A percentile compares a stretch with the other conserved stretches of the same genome.
Conservation (phyloP, 2,329 filamentous ascomycete species). For the Pseudogymnoascus sp. region DNA sequence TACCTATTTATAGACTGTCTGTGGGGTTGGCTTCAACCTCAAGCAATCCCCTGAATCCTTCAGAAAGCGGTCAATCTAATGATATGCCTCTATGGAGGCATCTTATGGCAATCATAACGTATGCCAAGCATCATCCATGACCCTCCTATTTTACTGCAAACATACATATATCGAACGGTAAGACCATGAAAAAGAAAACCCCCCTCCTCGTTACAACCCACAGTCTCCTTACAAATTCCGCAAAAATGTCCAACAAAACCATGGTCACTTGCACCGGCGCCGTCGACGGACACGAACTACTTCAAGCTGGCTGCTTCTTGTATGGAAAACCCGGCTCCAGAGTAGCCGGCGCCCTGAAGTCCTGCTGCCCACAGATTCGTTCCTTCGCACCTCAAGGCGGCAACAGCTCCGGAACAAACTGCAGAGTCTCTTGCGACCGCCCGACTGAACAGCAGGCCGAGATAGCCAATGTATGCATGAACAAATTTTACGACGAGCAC, state of each 20-base stretch:
- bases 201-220: neutral
- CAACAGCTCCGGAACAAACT: neutral
- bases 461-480: neutral
- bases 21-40: neutral
- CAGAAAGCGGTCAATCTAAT: neutral
- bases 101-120: neutral
- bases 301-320: neutral
- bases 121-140: neutral
- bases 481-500: too few relatives aligned
- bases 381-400: neutral
- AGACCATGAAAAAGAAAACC: neutral
- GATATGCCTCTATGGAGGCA: neutral
- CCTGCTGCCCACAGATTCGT: neutral
- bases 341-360: neutral
- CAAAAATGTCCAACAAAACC: neutral
- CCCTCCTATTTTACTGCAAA: neutral
- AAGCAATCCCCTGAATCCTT: neutral
- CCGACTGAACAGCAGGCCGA: neutral
- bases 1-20: neutral
- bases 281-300: neutral
- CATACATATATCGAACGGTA: neutral
- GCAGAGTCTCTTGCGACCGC: neutral
- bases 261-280: neutral
- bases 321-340: neutral
- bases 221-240: neutral